Conservation (phyloP, 176 grass and related monocot genomes). For the Oryza glumipatula region DNA sequence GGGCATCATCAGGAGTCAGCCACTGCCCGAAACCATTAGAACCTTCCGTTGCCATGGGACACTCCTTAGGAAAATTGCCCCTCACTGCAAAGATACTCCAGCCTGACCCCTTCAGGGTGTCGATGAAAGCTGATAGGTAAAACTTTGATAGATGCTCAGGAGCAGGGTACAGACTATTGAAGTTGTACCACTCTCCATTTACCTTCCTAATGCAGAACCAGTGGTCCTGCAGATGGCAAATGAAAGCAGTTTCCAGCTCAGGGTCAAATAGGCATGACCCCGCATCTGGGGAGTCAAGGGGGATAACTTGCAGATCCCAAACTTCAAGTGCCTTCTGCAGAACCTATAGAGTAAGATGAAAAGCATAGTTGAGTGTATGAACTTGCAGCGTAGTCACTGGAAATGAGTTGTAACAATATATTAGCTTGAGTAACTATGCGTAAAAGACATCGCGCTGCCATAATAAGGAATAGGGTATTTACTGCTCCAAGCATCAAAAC, state of each 20-base stretch:
- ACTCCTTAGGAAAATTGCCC: slow-evolving; percentile 92
- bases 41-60: slow-evolving; percentile 66
- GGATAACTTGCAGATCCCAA: slow-evolving; percentile 90
- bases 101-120: slow-evolving; percentile 87
- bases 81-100: slow-evolving; percentile 92
- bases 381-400: background rate
- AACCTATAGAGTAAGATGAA: slow-evolving; percentile 57
- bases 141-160: slow-evolving; percentile 95
- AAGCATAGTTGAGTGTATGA: slow-evolving; percentile 23
- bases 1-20: slow-evolving; percentile 85
- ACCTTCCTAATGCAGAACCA: slow-evolving; percentile 99
- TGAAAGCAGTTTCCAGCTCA: slow-evolving; percentile 88
- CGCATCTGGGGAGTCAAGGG: slow-evolving; percentile 70
- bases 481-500: slow-evolving; percentile 37
- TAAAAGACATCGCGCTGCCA: slow-evolving; percentile 1
- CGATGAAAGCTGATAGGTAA: slow-evolving; percentile 86
- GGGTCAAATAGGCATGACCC: slow-evolving; percentile 74
- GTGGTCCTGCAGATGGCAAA: slow-evolving; percentile 92
- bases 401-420: slow-evolving; percentile 15
- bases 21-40: slow-evolving; percentile 86
- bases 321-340: slow-evolving; percentile 92
- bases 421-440: background rate
- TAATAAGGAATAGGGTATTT: slow-evolving; percentile 8
- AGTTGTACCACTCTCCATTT: slow-evolving; percentile 95
- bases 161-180: slow-evolving; percentile 96